Percentiles rank a stretch among this genome's conserved stretches.
Evolutionary conservation across 495 filamentous ascomycete genomes (phyloP).

Genomic region (Lentithecium fluviatile): DNA sequence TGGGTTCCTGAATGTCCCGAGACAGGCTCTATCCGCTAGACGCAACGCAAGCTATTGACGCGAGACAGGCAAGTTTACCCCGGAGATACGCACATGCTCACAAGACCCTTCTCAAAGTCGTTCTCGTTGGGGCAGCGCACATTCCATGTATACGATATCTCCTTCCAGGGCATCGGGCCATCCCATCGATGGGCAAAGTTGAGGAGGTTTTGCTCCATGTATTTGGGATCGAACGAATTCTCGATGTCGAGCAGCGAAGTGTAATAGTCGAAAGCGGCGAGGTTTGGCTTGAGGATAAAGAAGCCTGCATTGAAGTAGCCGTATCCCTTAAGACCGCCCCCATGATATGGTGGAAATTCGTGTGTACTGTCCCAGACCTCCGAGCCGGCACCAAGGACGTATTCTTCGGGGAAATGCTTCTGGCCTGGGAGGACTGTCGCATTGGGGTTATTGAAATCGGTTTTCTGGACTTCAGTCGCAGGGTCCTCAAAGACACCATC

Average conservation of each 20-base stretch:
- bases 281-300: slow-evolving; percentile 22
- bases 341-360: slow-evolving; percentile 5
- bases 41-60: too few species aligned
- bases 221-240: slow-evolving; percentile 22
- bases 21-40: too few species aligned
- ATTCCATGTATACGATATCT: slow-evolving; percentile 22
- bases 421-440: not conserved
- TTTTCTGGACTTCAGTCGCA: slow-evolving; percentile 5
- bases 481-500: slow-evolving; percentile 32
- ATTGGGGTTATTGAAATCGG: slow-evolving; percentile 3
- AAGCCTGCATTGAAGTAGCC: slow-evolving; percentile 31
- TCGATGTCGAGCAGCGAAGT: slow-evolving; percentile 18
- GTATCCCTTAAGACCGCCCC: slow-evolving; percentile 11
- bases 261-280: slow-evolving; percentile 25
- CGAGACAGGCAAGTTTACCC: too few species aligned
- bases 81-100: slow-evolving; percentile 1
- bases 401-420: slow-evolving; percentile 4
- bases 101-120: slow-evolving; percentile 29
- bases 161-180: slow-evolving; percentile 22
- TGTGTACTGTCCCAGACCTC: slow-evolving; percentile 17
- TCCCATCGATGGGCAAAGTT: slow-evolving; percentile 31
- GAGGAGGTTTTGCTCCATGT: slow-evolving; percentile 29
- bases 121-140: slow-evolving; percentile 14
- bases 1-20: too few species aligned
- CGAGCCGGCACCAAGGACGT: slow-evolving; percentile 19